phyloP scores from a whole-genome alignment of 2,329 filamentous ascomycete genomes.

The Elsinoe fawcettii region DNA sequence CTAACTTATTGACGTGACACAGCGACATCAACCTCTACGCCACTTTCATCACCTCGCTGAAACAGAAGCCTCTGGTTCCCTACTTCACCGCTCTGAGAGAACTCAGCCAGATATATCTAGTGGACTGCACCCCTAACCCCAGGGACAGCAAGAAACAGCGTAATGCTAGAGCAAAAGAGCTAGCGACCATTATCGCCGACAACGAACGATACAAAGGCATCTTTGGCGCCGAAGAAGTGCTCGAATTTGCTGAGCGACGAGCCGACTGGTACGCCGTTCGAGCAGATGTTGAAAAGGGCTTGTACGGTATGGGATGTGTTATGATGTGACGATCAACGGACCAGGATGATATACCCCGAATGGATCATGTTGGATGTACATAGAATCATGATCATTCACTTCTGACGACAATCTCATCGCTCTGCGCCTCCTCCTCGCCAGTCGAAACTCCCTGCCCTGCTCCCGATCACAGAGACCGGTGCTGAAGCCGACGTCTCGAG shows the following conservation, averaged over 20 bases:
- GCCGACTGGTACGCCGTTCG: slow-evolving; percentile 94
- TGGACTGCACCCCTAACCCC: slow-evolving; percentile 44
- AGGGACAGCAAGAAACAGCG: slow-evolving; percentile 22
- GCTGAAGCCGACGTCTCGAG: background rate
- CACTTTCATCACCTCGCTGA: slow-evolving; percentile 70
- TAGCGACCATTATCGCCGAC: slow-evolving; percentile 92
- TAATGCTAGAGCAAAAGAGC: slow-evolving; percentile 79
- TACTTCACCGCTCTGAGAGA: slow-evolving; percentile 91
- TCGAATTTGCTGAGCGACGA: slow-evolving; percentile 88
- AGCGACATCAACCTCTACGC: slow-evolving; percentile 95
- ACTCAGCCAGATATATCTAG: slow-evolving; percentile 89
- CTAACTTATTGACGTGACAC: background rate
- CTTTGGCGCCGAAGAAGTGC: slow-evolving; percentile 92
- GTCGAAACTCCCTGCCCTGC: background rate
- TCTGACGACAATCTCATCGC: background rate
- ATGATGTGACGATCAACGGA: slow-evolving; percentile 56
- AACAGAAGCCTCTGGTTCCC: slow-evolving; percentile 72
- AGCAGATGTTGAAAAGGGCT: slow-evolving; percentile 82
- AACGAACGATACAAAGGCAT: slow-evolving; percentile 82
- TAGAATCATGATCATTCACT: background rate
- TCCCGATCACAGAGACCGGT: background rate
- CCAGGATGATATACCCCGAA: background rate
- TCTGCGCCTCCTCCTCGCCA: background rate
- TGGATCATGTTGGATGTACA: background rate
- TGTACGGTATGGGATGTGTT: slow-evolving; percentile 88